phyloP scores from a whole-genome alignment of 129 eudicot genomes.

The sunflower (Helianthus annuus) region HanXRQr2.0-SUNRISE NC_035436.2:195279535-195280034 shows the following conservation, averaged over 20 bases:
- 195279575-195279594: slow-evolving; percentile 39
- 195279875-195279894: background rate
- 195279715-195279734: slow-evolving; percentile 18
- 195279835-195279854: background rate
- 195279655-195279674: slow-evolving; percentile 1
- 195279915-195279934: background rate
- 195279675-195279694: background rate
- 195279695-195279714: slow-evolving; percentile 6
- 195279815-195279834: slow-evolving; percentile 8
- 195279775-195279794: slow-evolving; percentile 10
- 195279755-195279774: slow-evolving; percentile 11
- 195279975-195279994: slow-evolving; percentile 59
- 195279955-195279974: slow-evolving; percentile 32
- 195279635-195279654: slow-evolving; percentile 43
- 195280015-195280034: slow-evolving; percentile 42
- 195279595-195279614: slow-evolving; percentile 56
- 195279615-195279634: slow-evolving; percentile 52
- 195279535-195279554: background rate
- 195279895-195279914: slow-evolving; percentile 14
- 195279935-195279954: slow-evolving; percentile 24
- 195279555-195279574: background rate
- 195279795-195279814: background rate
- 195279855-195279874: slow-evolving; percentile 14
- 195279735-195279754: slow-evolving; percentile 12
- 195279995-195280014: slow-evolving; percentile 48